Percentiles rank a stretch among this genome's conserved stretches.
Conservation (phyloP, 1,284 basidiomycete species). For the Paramarasmius palmivorus region DNA sequence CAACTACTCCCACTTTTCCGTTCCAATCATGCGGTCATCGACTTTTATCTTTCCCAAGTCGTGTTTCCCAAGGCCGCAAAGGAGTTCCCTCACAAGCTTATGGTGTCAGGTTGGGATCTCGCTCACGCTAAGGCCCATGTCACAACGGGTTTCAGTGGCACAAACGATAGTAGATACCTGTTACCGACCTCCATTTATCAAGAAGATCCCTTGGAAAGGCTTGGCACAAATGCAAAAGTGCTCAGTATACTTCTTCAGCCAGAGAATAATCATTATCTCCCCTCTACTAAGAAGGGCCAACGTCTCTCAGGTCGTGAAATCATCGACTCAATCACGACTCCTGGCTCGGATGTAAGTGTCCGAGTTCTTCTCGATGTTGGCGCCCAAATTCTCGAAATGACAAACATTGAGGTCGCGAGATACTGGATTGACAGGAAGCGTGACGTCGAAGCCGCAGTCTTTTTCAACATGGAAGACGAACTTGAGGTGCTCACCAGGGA, state of each 20-base stretch:
- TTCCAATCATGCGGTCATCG: conserved; percentile 38
- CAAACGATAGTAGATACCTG: conserved; percentile 52
- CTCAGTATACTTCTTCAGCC: conserved; percentile 40
- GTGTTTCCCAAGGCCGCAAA: conserved; percentile 51
- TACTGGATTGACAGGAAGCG: conserved; percentile 35
- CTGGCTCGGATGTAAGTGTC: conserved; percentile 29
- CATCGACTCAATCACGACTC: conserved; percentile 33
- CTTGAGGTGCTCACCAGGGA: conserved; percentile 27
- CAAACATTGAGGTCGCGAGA: conserved; percentile 12
- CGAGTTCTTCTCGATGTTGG: conserved; percentile 25
- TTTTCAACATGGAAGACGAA: conserved; percentile 29
- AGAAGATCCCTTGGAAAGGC: conserved; percentile 39
- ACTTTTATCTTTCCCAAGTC: conserved; percentile 48
- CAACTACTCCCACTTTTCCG: conserved; percentile 24
- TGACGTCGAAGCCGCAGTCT: conserved; percentile 31
- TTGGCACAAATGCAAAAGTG: conserved; percentile 49
- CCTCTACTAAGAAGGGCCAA: conserved; percentile 9
- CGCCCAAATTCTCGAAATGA: conserved; percentile 10
- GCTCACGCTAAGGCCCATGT: conserved; percentile 34
- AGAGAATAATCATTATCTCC: conserved; percentile 44
- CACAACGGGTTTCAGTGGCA: conserved; percentile 57
- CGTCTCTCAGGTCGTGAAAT: conserved; percentile 11
- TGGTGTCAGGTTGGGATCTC: conserved; percentile 54
- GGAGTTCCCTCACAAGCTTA: conserved; percentile 45
- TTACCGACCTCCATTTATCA: conserved; percentile 48